Evolutionary conservation across 495 filamentous ascomycete genomes (phyloP).

Genomic region (Neurospora pannonica): DNA sequence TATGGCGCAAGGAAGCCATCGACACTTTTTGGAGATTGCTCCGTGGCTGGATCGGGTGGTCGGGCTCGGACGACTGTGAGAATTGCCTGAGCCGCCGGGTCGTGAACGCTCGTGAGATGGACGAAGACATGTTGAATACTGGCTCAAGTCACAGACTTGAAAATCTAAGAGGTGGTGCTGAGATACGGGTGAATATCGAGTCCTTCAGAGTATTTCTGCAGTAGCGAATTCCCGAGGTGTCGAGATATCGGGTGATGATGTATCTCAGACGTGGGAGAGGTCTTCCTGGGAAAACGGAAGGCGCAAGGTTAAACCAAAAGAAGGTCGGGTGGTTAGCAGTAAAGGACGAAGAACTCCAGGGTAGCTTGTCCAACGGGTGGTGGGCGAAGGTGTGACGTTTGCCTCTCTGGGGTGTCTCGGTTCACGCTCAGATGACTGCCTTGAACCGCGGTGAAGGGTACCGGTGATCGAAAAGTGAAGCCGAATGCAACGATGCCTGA

Average conservation of each 20-base stretch:
- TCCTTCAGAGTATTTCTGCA: not conserved
- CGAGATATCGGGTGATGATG: not conserved
- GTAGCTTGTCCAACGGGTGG: not conserved
- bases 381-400: not conserved
- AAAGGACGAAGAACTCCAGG: not conserved
- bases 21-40: slow-evolving; percentile 37
- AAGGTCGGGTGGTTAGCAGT: not conserved
- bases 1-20: slow-evolving; percentile 35
- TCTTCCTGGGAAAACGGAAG: not conserved
- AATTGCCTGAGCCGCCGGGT: slow-evolving; percentile 40
- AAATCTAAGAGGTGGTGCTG: not conserved
- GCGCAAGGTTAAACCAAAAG: not conserved
- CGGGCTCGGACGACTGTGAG: slow-evolving; percentile 19
- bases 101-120: slow-evolving; percentile 61
- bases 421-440: not conserved
- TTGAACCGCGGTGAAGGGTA: not conserved
- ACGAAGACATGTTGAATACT: slow-evolving; percentile 15
- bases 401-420: not conserved
- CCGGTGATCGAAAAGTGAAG: not conserved
- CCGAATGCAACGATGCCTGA: not conserved
- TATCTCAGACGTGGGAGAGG: not conserved
- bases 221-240: not conserved
- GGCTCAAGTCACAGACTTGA: not conserved
- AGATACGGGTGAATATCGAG: not conserved
- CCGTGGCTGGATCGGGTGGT: slow-evolving; percentile 27